Evolutionary conservation across 768 basidiomycete species (phyloP), one percentile per base, ranked within the genome.

Genomic region (Terana coerulea): DNA sequence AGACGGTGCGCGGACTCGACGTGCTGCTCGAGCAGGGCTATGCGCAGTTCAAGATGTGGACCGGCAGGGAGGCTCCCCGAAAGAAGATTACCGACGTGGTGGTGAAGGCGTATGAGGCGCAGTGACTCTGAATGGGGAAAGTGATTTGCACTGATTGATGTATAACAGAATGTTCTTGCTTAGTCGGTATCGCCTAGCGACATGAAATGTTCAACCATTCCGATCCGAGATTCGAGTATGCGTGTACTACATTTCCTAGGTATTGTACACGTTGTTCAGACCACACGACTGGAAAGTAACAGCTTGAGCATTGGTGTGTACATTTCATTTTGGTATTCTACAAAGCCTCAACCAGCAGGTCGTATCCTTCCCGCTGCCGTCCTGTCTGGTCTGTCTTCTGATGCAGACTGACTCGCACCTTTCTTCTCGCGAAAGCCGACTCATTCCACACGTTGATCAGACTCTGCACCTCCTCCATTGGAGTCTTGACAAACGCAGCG

Each of bases 21-120:
- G 86, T 95, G 44, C 69, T 98, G 42, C 73, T 97, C 24, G 88
- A 93, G 72, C 94, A 97, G 64, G 94, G 90, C 1, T 93, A 83
- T 66, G 79, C 78, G 39, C 93, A 95, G 66, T 92, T 91, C 64
- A 79, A 84, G 69, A 60, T 78, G 35, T 94, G 92, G 91, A 94
- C 88, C 0, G 84, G 83, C 17, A 75, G 84, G 41, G 63, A 60
- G 50, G 85, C 81, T 55, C 86, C 88, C 11, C 70, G 63, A 61
- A 61, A 57, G 2, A 60, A 59, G 1, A 79, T 85, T 35, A 69
- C 73, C 37, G 68, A 72, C 47, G 66, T 59, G 37, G 84, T 86
- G 19, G 73, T 74, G 71, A 69, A 68, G 44, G 68, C 61, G 52
- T 84, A 84, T 47, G 46, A 31, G 14, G 43, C 17, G 29, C 26